Base-by-base conservation (phyloP, 2,329 filamentous ascomycete genomes). In the Fusarium armeniacum region DNA sequence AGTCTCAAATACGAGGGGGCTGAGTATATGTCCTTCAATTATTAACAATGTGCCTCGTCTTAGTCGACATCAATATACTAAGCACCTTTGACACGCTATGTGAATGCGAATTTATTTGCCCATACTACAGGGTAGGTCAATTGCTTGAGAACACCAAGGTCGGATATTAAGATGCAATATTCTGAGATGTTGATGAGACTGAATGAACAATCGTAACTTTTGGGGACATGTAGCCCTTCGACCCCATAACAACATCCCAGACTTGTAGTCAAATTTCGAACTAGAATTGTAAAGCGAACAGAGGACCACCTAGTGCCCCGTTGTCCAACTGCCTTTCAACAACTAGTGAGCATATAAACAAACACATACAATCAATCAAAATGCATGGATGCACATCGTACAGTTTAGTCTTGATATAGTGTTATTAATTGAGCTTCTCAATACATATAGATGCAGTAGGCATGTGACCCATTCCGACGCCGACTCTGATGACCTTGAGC, bases 341-440 rank as follows among this genome's bases (percentile, higher is more conserved):
- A 30, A 20, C n/a, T 8, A 9, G 2, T 10, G 12, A 32, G n/a
- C 28, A 11, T 10, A 32, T 20, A 32, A 18, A 10, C 44, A 20
- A 10, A 28, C 28, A 32, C 6, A 28, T 5, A 46, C n/a, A 13
- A 20, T 9, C 18, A 32, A 10, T 15, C 18, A 33, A 15, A 33
- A 38, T 13, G 10, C 11, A 16, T 13, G 24, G 20, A 20, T 43
- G 26, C 15, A 24, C 18, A 32, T 22, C 36, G 20, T 11, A 32
- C 47, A 64, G 65, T 50, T 30, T 22, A 57, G 35, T 54, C 22
- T 59, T 63, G 58, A 50, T 22, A 45, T 58, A 51, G 53, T 65
- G 58, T 73, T 74, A 74, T 66, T 73, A 68, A 46, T 69, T 51
- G 57, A 68, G 33, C 61, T 52, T 70, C 63, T 69, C 71, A 44